A percentile compares a stretch with the other conserved stretches of the same genome.
These are phyloP conservation scores for Alisma plantagoaquatica DNA, from an alignment of 106 monocot species.

Conservation along the genomic window DNA sequence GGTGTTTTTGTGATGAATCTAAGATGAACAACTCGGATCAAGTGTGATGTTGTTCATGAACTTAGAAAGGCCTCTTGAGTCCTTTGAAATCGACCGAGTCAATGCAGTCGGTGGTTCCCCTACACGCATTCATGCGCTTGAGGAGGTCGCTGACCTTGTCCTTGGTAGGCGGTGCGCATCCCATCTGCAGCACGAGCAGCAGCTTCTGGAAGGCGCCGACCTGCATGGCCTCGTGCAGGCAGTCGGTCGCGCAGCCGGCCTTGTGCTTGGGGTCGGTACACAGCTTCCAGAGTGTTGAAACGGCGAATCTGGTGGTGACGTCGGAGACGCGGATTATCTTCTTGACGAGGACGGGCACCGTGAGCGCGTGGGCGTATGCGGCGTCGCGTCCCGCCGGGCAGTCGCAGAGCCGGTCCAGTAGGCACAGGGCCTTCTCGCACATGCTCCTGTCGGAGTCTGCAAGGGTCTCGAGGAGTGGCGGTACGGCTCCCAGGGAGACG, in stretches of 20 bases:
- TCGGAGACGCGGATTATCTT: conserved; percentile 50
- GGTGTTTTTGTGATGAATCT: no score
- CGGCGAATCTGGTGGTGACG: conserved; percentile 48
- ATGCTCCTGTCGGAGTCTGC: conserved; percentile 49
- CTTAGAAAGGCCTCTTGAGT: conserved; percentile 34
- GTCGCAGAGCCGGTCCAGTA: conserved; percentile 27
- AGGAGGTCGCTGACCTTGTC: conserved; percentile 43
- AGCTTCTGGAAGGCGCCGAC: conserved; percentile 65
- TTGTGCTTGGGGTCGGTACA: conserved; percentile 7
- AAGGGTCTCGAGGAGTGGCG: conserved; percentile 32
- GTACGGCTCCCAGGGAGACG: conserved; percentile 23
- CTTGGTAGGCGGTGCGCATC: conserved; percentile 34
- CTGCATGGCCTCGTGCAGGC: conserved; percentile 31
- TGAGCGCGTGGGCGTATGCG: conserved; percentile 27
- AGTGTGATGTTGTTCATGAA: no score
- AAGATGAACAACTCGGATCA: no score
- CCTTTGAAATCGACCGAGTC: conserved; percentile 38
- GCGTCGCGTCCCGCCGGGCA: conserved; percentile 14
- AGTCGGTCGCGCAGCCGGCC: conserved; percentile 22
- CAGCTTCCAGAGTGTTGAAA: conserved; percentile 56
- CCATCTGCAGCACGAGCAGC: conserved; percentile 51
- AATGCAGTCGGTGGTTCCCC: conserved; percentile 32
- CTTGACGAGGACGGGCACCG: conserved; percentile 51
- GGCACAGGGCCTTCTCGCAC: conserved; percentile 41
- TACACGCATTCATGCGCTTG: conserved; percentile 40